phyloP scores from a whole-genome alignment of 495 filamentous ascomycete genomes.

The Neurospora sp. region DNA sequence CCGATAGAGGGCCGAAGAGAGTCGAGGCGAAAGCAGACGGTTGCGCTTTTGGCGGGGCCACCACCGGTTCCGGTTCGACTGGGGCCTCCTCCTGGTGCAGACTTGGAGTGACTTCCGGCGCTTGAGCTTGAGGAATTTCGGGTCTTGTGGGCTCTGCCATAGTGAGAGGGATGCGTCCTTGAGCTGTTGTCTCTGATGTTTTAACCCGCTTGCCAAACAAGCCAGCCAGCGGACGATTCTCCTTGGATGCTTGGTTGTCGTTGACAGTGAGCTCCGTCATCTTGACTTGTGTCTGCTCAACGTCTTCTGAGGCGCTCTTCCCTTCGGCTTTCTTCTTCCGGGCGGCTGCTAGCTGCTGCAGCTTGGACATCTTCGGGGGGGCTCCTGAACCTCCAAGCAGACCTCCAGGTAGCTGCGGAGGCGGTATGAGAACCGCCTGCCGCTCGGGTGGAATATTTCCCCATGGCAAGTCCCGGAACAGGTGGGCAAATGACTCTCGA shows the following conservation, averaged over 20 bases:
- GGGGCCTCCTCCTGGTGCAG: neutral
- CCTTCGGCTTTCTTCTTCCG: constrained; percentile 76
- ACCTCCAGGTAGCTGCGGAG: constrained; percentile 48
- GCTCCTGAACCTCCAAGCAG: constrained; percentile 65
- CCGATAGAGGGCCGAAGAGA: constrained; percentile 44
- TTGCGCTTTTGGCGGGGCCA: constrained; percentile 3
- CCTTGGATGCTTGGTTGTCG: constrained; percentile 8
- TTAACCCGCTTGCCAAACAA: constrained; percentile 22
- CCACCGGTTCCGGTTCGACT: neutral
- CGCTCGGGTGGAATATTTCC: constrained; percentile 61
- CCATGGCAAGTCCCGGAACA: constrained; percentile 86
- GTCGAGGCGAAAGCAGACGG: constrained; percentile 63
- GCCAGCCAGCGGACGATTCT: constrained; percentile 12
- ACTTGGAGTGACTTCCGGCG: neutral
- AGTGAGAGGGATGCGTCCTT: constrained; percentile 11
- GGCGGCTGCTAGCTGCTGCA: constrained; percentile 80
- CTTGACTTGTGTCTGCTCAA: constrained; percentile 19
- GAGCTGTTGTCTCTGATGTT: constrained; percentile 13
- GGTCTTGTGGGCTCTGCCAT: constrained; percentile 6
- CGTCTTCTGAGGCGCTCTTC: constrained; percentile 30
- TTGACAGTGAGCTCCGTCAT: constrained; percentile 17
- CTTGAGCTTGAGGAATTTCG: neutral
- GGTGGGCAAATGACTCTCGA: constrained; percentile 18
- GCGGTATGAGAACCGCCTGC: constrained; percentile 56
- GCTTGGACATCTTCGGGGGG: constrained; percentile 71